These are phyloP conservation scores for Panicum virgatum DNA, from an alignment of 202 grass and related monocot genomes.

Conservation along the genomic window DNA sequence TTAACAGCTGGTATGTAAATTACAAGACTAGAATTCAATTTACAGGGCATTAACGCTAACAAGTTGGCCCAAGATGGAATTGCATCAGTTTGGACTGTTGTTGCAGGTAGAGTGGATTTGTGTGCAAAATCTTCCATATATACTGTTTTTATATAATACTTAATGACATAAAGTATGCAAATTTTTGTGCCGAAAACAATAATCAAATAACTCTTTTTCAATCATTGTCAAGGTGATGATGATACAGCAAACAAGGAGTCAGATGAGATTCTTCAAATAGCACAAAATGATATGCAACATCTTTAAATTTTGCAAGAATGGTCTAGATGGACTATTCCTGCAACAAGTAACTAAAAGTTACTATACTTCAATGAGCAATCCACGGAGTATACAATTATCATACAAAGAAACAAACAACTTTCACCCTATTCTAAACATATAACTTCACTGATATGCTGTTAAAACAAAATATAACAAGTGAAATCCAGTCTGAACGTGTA, in stretches of 20 bases:
- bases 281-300: neutral
- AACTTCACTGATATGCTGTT: neutral
- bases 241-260: neutral
- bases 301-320: neutral
- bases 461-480: neutral
- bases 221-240: neutral
- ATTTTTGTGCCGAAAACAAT: neutral
- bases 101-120: neutral
- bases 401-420: neutral
- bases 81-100: neutral
- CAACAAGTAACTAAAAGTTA: neutral
- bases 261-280: neutral
- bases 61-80: neutral
- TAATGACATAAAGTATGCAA: neutral
- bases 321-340: neutral
- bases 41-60: neutral
- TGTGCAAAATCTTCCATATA: neutral
- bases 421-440: neutral
- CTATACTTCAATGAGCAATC: neutral
- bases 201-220: neutral
- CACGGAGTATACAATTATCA: neutral
- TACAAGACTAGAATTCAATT: neutral
- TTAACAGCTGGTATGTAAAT: neutral
- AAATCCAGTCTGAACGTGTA: neutral
- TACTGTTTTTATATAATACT: neutral